Evolutionary conservation across 2,329 filamentous ascomycete genomes (phyloP), one percentile per base, ranked within the genome.

Genomic region (Fusarium fujikuroi): DNA sequence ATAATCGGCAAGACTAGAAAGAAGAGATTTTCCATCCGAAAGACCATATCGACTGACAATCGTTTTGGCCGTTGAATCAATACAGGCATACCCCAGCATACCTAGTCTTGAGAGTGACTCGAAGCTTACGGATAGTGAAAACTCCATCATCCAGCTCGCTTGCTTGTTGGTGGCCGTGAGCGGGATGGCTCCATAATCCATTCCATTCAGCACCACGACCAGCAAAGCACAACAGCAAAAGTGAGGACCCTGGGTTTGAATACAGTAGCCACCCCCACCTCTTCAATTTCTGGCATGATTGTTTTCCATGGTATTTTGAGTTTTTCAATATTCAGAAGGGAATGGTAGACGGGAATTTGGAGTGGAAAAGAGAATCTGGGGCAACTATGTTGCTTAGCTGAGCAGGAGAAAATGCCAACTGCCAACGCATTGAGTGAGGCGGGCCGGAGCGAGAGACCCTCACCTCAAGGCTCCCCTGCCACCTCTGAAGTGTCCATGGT

Each of bases 31-130:
- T 28, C 7, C 34, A 47, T 46, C 39, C 54, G 37, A 40, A n/a
- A 14, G 28, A 18, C 30, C 52, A 50, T 46, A 50, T 72, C 37
- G 53, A 73, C 57, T 43, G 61, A 60, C 25, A 60, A 39, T 50
- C 64, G 60, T 69, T 66, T 66, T 65, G 62, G 58, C 47, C 30
- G 53, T 66, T 56, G 63, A 66, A 25, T 59, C 44, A 59, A 58
- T 65, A 59, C 70, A 76, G 63, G 75, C 70, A 76, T 69, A 71
- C 57, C 75, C 75, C 53, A 63, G 65, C 50, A 61, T 53, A 30
- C 28, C 28, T 30, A 30, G 59, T 54, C 34, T 62, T 60, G 46
- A 65, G 62, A 49, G 46, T 52, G 54, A 46, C 46, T 54, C 47
- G 50, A 73, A 60, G 53, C 52, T 72, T 58, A 32, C 32, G 11